Evolutionary conservation across 768 basidiomycete genomes (phyloP), one percentile per base, ranked within the genome.

Genomic region (Phaeotremella fagi): DNA sequence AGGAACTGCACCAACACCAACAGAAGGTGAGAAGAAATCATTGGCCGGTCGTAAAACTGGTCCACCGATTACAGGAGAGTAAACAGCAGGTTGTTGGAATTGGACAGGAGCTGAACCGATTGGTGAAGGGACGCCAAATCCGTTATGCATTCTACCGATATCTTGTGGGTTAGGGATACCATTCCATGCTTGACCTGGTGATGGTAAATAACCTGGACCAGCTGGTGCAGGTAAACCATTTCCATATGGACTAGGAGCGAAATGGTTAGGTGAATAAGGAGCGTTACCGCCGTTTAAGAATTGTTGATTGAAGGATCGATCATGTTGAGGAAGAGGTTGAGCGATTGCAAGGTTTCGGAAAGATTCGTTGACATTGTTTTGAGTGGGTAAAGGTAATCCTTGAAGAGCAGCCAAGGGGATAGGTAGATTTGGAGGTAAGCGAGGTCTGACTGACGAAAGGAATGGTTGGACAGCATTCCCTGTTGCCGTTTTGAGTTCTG

Each of bases 371-470:
- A 29, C 16, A 26, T 9, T 16, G 16, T 50, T 53, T 15, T 51
- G 61, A 42, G 35, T 48, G 24, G 55, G 59, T 5, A 48, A 54
- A 50, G 42, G 45, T 54, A 31, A 33, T 53, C 38, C 38, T 29
- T 14, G 50, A 14, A 59, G 26, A 18, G 61, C 57, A 11, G 56
- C 43, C 9, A 56, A 9, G 28, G 69, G 71, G 45, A 69, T 64
- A 5, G 70, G 71, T 16, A 70, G 77, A 75, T 63, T 78, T 78
- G 66, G 82, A 3, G 68, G 68, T 3, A 60, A 54, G 79, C 52
- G 78, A 77, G 57, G 79, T 76, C 48, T 87, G 20, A 65, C 35
- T 23, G 63, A 54, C 11, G 73, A 62, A 11, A 78, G 59, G 69
- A 78, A 78, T 12, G 77, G 77, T 26, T 71, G 66, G 22, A 68